phyloP scores from a whole-genome alignment of 345 rosid genomes.

The Hevea brasiliensis region DNA sequence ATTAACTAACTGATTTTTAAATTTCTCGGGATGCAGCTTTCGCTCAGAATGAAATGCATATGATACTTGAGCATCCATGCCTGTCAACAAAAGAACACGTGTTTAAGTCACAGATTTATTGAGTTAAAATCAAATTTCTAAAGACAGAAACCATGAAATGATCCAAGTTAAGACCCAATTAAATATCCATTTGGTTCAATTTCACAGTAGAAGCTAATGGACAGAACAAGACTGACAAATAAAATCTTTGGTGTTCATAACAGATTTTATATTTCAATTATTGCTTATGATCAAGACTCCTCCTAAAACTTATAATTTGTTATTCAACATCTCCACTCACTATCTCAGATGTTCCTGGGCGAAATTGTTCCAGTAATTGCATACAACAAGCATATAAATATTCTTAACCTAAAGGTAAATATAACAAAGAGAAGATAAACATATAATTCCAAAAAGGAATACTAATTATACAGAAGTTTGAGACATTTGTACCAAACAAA shows the following conservation, averaged over 20 bases:
- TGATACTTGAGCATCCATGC: constrained; percentile 92
- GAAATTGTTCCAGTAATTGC: not conserved
- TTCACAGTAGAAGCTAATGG: not conserved
- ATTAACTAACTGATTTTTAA: constrained; percentile 63
- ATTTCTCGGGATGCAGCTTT: constrained; percentile 67
- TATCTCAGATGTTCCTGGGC: not conserved
- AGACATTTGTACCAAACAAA: not conserved
- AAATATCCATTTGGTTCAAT: not conserved
- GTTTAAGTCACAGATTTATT: not conserved
- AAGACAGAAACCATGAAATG: not conserved
- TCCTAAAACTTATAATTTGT: not conserved
- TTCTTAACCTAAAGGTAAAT: not conserved
- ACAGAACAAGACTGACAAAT: not conserved
- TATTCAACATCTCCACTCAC: not conserved
- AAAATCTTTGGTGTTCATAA: not conserved
- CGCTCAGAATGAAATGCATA: constrained; percentile 31
- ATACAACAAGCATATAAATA: not conserved
- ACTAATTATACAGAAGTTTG: not conserved
- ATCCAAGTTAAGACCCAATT: not conserved
- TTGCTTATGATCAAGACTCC: not conserved
- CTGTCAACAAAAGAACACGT: constrained; percentile 38
- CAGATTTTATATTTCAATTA: not conserved
- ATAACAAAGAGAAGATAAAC: not conserved
- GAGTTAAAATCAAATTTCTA: not conserved
- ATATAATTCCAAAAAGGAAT: not conserved